Percentiles rank a stretch among this genome's conserved stretches.
Evolutionary conservation across 352 stramenopile genomes (phyloP).

Genomic region (Phytopythium delawarense): DNA sequence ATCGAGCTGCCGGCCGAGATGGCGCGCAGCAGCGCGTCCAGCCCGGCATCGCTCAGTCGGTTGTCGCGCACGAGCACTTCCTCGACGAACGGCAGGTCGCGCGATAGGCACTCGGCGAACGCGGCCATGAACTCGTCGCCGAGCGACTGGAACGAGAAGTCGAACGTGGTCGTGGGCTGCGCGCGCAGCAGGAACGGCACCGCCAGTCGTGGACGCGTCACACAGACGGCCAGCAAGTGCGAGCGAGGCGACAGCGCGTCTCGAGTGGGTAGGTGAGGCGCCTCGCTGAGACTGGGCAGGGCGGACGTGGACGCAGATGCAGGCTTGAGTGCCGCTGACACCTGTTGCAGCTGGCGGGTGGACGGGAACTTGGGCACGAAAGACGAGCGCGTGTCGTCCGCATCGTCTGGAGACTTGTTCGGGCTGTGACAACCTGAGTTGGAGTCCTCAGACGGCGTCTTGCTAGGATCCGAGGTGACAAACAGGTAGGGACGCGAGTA

Average conservation of each 20-base stretch:
- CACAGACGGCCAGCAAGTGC: slow-evolving; percentile 50
- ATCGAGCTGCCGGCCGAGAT: slow-evolving; percentile 49
- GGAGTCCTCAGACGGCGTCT: background rate
- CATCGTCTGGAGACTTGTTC: background rate
- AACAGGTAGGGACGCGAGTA: slow-evolving; percentile 68
- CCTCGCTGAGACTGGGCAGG: background rate
- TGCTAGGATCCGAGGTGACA: slow-evolving; percentile 16
- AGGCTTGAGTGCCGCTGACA: slow-evolving; percentile 23
- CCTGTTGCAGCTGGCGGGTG: slow-evolving; percentile 31
- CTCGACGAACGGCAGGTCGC: slow-evolving; percentile 60
- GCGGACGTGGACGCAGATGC: slow-evolving; percentile 2
- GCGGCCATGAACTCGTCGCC: slow-evolving; percentile 61
- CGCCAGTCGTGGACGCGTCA: slow-evolving; percentile 44
- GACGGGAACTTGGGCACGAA: slow-evolving; percentile 44
- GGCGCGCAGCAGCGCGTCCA: slow-evolving; percentile 53
- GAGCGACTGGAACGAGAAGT: slow-evolving; percentile 82
- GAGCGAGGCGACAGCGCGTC: slow-evolving; percentile 63
- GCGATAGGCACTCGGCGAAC: slow-evolving; percentile 55
- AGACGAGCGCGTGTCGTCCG: background rate
- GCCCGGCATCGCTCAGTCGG: slow-evolving; percentile 69
- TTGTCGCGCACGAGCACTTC: slow-evolving; percentile 88
- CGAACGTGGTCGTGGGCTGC: slow-evolving; percentile 60
- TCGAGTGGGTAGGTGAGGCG: slow-evolving; percentile 21
- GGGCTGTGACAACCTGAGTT: background rate
- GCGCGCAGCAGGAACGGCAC: slow-evolving; percentile 64